Evolutionary conservation across 2,329 filamentous ascomycete species (phyloP).

Genomic region (Talaromyces sp.): DNA sequence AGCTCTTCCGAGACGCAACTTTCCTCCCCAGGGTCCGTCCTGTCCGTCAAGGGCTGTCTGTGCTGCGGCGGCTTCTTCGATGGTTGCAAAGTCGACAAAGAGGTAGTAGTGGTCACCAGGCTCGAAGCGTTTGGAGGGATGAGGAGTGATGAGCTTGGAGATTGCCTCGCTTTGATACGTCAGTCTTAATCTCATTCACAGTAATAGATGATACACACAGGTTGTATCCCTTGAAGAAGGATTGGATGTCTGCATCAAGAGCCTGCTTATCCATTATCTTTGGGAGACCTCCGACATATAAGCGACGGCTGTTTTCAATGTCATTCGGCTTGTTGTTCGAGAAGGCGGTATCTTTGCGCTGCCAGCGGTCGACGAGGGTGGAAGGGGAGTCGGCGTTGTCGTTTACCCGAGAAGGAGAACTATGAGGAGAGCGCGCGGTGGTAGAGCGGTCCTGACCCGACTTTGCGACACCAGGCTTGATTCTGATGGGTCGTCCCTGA

Average conservation of each 20-base stretch:
- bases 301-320: conserved; percentile 39
- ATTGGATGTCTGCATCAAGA: conserved; percentile 41
- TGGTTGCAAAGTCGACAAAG: conserved; percentile 61
- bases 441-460: conserved; percentile 29
- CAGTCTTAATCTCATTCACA: not conserved
- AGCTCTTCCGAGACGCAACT: conserved; percentile 39
- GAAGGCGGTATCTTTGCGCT: conserved; percentile 35
- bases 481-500: conserved; percentile 58
- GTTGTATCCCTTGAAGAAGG: conserved; percentile 45
- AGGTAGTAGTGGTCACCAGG: conserved; percentile 60
- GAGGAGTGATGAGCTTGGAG: conserved; percentile 57
- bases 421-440: conserved; percentile 22
- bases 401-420: conserved; percentile 17
- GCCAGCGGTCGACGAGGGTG: conserved; percentile 43
- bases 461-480: conserved; percentile 63
- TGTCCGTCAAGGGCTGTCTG: conserved; percentile 44
- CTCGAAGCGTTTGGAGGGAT: conserved; percentile 51
- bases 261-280: conserved; percentile 41
- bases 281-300: conserved; percentile 49
- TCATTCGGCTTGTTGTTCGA: conserved; percentile 30
- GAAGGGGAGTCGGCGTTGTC: conserved; percentile 17
- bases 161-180: conserved; percentile 38
- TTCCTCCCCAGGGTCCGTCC: conserved; percentile 39
- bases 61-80: conserved; percentile 54
- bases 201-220: conserved; percentile 30